Percentiles rank a stretch among this genome's conserved stretches.
These are phyloP conservation scores for Oxytropis ochrocephala DNA, from an alignment of 306 rosid genomes.

Conservation along the genomic window DNA sequence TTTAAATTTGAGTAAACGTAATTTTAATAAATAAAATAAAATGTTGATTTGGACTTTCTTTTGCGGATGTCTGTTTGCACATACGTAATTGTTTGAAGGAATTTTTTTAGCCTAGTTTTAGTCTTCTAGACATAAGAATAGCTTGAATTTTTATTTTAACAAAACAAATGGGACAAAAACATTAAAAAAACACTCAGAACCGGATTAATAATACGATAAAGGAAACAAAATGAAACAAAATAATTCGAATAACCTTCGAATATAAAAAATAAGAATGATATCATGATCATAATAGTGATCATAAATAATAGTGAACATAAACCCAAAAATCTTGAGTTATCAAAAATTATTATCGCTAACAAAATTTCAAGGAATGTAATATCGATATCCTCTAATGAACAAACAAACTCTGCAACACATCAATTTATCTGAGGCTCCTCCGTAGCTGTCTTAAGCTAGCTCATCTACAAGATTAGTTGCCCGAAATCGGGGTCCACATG, in stretches of 20 bases:
- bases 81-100: too few species aligned
- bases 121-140: too few species aligned
- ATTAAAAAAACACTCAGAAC: not conserved
- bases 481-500: constrained; percentile 57
- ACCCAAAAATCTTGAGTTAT: not conserved
- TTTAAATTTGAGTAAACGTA: too few species aligned
- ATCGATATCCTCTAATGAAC: not conserved
- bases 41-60: too few species aligned
- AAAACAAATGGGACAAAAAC: too few species aligned
- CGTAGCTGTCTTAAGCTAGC: constrained; percentile 20
- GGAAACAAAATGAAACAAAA: not conserved
- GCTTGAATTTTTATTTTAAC: too few species aligned
- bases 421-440: constrained; percentile 13
- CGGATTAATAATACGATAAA: not conserved
- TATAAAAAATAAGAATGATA: constrained; percentile 6
- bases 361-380: not conserved
- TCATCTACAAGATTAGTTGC: constrained; percentile 48
- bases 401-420: constrained; percentile 13
- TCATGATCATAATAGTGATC: not conserved
- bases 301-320: too few species aligned
- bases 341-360: not conserved
- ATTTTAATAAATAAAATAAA: too few species aligned
- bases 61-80: too few species aligned
- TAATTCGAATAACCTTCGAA: not conserved
- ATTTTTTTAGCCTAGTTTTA: too few species aligned